Evolutionary conservation across 2,329 filamentous ascomycete species (phyloP).

Genomic region (Cercospora sp.): DNA sequence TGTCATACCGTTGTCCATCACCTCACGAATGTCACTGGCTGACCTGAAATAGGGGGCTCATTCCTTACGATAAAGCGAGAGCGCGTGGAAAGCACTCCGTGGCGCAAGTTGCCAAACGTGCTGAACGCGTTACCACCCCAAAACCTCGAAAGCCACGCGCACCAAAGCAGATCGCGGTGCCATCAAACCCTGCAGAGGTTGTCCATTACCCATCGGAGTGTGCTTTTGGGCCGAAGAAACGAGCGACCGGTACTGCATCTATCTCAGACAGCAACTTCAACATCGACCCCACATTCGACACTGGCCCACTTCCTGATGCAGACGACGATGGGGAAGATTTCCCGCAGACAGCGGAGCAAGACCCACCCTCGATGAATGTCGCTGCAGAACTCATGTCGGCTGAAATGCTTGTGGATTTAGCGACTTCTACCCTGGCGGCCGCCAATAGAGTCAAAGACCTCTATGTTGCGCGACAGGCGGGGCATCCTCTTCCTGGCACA

Average conservation of each 20-base stretch:
- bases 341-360: conserved; percentile 1
- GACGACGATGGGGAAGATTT: background rate
- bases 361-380: conserved; percentile 15
- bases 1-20: background rate
- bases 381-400: conserved; percentile 33
- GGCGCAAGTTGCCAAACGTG: conserved; percentile 19
- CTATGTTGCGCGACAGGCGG: conserved; percentile 27
- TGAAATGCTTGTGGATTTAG: conserved; percentile 32
- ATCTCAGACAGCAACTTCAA: conserved; percentile 3
- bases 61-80: conserved; percentile 29
- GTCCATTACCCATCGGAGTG: conserved; percentile 31
- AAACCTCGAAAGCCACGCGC: conserved; percentile 14
- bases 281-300: conserved; percentile 13
- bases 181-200: conserved; percentile 18
- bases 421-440: conserved; percentile 29
- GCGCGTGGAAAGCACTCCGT: conserved; percentile 26
- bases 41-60: conserved; percentile 19
- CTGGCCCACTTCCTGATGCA: background rate
- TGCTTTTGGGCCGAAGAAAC: conserved; percentile 30
- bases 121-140: conserved; percentile 8
- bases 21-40: background rate
- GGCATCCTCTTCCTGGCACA: conserved; percentile 20
- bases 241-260: background rate
- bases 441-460: conserved; percentile 30
- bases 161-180: conserved; percentile 18